Conservation (phyloP, 2,329 filamentous ascomycete genomes). For the Pseudogymnoascus sp. region DNA sequence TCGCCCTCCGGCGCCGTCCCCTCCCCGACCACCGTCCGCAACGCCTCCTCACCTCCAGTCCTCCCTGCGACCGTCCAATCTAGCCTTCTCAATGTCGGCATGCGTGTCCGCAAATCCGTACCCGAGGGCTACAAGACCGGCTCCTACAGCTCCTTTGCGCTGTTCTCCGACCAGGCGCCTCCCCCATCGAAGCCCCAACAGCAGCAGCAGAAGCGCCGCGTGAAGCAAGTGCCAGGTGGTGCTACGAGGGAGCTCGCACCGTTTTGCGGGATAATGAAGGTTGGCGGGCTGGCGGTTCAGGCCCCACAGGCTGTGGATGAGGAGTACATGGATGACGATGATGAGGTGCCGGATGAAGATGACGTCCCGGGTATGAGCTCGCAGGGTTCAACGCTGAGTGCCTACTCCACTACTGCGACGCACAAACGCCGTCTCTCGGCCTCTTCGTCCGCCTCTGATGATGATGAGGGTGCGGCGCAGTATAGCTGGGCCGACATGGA, state of each 20-base stretch:
- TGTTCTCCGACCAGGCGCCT: constrained; percentile 36
- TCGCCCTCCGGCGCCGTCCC: constrained; percentile 15
- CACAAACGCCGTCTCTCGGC: neutral
- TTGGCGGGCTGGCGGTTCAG: constrained; percentile 59
- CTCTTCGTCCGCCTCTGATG: constrained; percentile 12
- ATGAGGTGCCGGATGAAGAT: constrained; percentile 23
- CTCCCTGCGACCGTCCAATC: constrained; percentile 64
- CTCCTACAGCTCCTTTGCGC: constrained; percentile 40
- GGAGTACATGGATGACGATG: constrained; percentile 35
- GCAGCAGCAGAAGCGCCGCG: constrained; percentile 7
- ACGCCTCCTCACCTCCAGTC: constrained; percentile 36
- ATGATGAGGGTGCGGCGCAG: constrained; percentile 9
- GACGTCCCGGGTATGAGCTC: constrained; percentile 19
- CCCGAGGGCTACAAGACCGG: constrained; percentile 89
- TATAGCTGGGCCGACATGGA: neutral
- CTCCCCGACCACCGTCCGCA: constrained; percentile 34
- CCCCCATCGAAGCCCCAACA: constrained; percentile 19
- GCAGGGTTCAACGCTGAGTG: constrained; percentile 15
- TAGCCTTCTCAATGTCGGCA: constrained; percentile 82
- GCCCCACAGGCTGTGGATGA: constrained; percentile 19
- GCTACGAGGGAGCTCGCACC: constrained; percentile 58
- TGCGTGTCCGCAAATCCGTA: constrained; percentile 88
- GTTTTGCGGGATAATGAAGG: constrained; percentile 72
- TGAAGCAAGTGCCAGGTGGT: constrained; percentile 12
- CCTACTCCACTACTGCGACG: neutral